Evolutionary conservation across 345 rosid species (phyloP).

Genomic region (Angophora floribunda): DNA sequence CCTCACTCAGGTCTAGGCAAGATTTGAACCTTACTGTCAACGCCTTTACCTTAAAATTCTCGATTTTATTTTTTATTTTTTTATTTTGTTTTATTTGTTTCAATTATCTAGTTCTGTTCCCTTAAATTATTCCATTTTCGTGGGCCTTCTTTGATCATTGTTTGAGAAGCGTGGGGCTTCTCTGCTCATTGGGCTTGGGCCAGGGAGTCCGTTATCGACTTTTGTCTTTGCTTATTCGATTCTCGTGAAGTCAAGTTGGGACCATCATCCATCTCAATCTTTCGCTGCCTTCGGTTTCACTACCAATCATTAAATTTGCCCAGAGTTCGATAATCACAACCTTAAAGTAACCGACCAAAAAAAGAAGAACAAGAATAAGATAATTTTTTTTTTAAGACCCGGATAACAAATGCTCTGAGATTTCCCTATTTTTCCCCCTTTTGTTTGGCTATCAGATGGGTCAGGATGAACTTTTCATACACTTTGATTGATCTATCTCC

Average conservation of each 20-base stretch:
- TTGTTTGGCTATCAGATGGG: no score
- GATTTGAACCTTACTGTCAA: constrained; percentile 91
- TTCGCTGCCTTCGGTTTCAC: no score
- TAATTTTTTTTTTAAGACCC: no score
- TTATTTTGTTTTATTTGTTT: not conserved
- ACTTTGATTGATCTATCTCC: no score
- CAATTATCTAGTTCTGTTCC: not conserved
- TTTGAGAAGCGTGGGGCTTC: not conserved
- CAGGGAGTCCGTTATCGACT: not conserved
- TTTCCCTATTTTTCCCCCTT: no score
- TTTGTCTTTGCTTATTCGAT: not conserved
- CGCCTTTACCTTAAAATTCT: not conserved
- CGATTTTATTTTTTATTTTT: not conserved
- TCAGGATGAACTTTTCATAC: no score
- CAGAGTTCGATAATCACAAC: no score
- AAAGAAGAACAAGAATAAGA: no score
- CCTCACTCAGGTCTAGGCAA: not conserved
- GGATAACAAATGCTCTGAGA: no score
- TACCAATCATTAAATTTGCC: no score
- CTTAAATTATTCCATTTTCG: not conserved
- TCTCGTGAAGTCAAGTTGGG: not conserved
- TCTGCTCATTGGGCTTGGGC: not conserved
- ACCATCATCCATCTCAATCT: no score
- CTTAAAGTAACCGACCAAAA: no score
- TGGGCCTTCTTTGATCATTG: not conserved